phyloP scores from a whole-genome alignment of 2,329 filamentous ascomycete genomes.

The Cercospora sp. region DNA sequence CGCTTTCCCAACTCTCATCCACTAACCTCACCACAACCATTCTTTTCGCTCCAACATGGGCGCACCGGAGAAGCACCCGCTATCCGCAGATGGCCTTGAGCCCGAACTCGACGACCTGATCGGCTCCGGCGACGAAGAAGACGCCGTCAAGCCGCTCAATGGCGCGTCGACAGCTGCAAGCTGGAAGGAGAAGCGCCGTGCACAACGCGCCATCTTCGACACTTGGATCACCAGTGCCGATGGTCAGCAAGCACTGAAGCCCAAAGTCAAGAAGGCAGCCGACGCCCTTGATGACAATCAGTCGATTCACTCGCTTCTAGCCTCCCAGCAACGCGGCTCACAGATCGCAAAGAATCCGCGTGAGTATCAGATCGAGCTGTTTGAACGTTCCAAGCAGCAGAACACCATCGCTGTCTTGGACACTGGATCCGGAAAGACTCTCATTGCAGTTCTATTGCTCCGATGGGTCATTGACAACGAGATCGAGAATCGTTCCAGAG shows the following conservation, averaged over 20 bases:
- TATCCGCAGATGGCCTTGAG: neutral
- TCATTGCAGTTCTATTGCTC: constrained; percentile 88
- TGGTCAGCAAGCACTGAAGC: constrained; percentile 44
- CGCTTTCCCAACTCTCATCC: neutral
- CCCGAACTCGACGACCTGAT: constrained; percentile 13
- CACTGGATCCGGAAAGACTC: constrained; percentile 92
- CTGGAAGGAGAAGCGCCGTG: constrained; percentile 41
- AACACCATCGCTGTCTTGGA: constrained; percentile 94
- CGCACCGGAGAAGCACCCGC: constrained; percentile 9
- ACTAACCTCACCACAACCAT: constrained; percentile 10
- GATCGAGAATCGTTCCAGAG: constrained; percentile 64
- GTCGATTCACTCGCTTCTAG: constrained; percentile 56
- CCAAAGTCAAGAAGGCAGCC: constrained; percentile 37
- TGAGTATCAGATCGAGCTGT: constrained; percentile 90
- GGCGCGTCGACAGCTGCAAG: constrained; percentile 28
- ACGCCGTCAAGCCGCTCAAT: constrained; percentile 9
- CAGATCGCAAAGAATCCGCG: constrained; percentile 73
- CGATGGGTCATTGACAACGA: constrained; percentile 75
- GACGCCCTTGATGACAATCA: constrained; percentile 49
- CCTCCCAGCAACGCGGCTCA: constrained; percentile 50
- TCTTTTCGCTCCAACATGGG: constrained; percentile 16
- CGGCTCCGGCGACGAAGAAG: constrained; percentile 29
- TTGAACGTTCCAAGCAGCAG: constrained; percentile 76
- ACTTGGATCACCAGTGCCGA: constrained; percentile 46
- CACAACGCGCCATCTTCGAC: constrained; percentile 47